A percentile compares a stretch with the other conserved stretches of the same genome.
These are phyloP conservation scores for Elaphomyces granulatus DNA, from an alignment of 495 filamentous ascomycete species.

Conservation along the genomic window DNA sequence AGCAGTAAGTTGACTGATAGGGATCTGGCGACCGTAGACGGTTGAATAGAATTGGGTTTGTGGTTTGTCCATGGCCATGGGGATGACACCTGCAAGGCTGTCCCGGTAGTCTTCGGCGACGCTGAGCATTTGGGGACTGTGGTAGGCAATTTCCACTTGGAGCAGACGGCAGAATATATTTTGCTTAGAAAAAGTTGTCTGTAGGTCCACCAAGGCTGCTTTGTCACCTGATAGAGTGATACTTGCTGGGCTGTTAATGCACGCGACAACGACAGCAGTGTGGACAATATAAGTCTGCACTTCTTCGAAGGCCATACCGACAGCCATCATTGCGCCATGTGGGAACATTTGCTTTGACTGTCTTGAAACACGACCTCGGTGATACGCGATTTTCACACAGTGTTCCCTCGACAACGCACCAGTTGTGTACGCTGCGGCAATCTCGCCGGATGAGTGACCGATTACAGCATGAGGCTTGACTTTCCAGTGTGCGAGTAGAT, in stretches of 20 bases:
- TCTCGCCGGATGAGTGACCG: conserved; percentile 20
- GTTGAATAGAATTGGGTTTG: no score
- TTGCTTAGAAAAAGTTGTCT: conserved; percentile 15
- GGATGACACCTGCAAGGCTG: conserved; percentile 16
- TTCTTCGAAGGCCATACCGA: conserved; percentile 9
- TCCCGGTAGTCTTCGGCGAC: conserved; percentile 20
- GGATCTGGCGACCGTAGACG: conserved; percentile 17
- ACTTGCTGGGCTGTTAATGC: conserved; percentile 22
- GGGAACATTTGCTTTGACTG: conserved; percentile 2
- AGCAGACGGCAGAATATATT: conserved; percentile 24
- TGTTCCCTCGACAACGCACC: conserved; percentile 9
- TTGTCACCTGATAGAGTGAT: conserved; percentile 23
- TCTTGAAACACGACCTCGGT: conserved; percentile 10
- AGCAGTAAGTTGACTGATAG: conserved; percentile 8
- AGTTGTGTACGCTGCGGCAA: conserved; percentile 15
- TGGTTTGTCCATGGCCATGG: conserved; percentile 22
- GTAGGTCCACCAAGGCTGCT: conserved; percentile 15
- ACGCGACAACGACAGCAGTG: conserved; percentile 14
- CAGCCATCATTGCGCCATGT: conserved; percentile 17
- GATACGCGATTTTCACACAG: conserved; percentile 12
- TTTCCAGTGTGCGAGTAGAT: conserved; percentile 11
- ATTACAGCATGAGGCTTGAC: conserved; percentile 9
- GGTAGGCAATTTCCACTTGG: conserved; percentile 30
- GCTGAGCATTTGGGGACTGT: conserved; percentile 27
- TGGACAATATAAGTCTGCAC: conserved; percentile 7